Evolutionary conservation across 2,329 filamentous ascomycete species (phyloP).

Genomic region (Aspergillus hiratsukae): DNA sequence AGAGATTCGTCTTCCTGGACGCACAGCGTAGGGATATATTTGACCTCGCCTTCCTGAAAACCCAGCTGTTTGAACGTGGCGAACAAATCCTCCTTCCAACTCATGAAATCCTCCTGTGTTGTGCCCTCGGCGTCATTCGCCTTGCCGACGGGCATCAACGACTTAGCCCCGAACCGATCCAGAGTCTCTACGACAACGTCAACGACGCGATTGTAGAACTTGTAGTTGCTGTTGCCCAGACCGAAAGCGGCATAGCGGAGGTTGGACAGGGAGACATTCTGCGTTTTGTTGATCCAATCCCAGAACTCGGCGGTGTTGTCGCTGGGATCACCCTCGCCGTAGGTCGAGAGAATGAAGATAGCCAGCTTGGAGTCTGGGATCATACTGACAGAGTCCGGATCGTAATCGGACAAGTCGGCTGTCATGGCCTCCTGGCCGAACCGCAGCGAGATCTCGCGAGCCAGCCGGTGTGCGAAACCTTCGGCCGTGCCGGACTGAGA

Average conservation of each 20-base stretch:
- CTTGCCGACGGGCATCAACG: conserved; percentile 77
- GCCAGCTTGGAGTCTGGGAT: conserved; percentile 79
- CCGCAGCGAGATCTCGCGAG: conserved; percentile 84
- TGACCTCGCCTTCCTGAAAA: conserved; percentile 79
- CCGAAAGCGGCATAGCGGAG: conserved; percentile 81
- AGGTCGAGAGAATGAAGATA: conserved; percentile 88
- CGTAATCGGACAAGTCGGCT: conserved; percentile 89
- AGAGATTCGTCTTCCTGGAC: conserved; percentile 66
- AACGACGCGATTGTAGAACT: conserved; percentile 95
- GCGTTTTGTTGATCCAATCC: conserved; percentile 72
- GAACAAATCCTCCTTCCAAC: conserved; percentile 97
- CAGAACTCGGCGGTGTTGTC: conserved; percentile 93
- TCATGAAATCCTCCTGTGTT: conserved; percentile 93
- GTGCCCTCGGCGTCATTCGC: conserved; percentile 90
- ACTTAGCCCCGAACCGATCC: conserved; percentile 67
- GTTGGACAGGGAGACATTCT: conserved; percentile 66
- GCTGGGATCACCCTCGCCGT: conserved; percentile 91
- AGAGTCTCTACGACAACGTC: conserved; percentile 75
- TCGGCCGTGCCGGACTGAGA: conserved; percentile 94
- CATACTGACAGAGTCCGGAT: conserved; percentile 77
- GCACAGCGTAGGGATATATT: conserved; percentile 80
- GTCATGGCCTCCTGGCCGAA: conserved; percentile 94
- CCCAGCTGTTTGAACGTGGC: conserved; percentile 69
- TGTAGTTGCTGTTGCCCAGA: conserved; percentile 93
- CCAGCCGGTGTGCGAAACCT: conserved; percentile 83